phyloP scores from a whole-genome alignment of 768 basidiomycete species.

The Amanita inopinata region DNA sequence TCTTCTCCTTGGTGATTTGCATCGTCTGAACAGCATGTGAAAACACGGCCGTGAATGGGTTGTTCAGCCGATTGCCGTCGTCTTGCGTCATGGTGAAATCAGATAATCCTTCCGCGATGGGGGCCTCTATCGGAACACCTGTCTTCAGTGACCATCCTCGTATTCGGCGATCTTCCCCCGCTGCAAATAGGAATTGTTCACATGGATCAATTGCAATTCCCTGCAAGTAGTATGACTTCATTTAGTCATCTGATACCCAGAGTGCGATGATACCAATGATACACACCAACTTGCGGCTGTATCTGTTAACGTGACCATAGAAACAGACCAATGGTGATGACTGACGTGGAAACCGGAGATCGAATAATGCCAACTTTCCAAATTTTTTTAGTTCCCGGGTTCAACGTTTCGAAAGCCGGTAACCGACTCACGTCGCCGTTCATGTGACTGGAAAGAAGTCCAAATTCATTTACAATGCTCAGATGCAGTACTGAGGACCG shows the following conservation, averaged over 20 bases:
- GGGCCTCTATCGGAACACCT: slow-evolving; percentile 21
- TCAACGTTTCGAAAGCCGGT: neutral
- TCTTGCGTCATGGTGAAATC: neutral
- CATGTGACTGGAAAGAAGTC: slow-evolving; percentile 48
- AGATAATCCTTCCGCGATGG: neutral
- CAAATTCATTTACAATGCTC: slow-evolving; percentile 35
- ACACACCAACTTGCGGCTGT: slow-evolving; percentile 42
- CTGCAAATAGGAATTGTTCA: slow-evolving; percentile 55
- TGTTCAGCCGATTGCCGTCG: slow-evolving; percentile 9
- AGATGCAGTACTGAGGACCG: slow-evolving; percentile 47
- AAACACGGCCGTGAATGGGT: slow-evolving; percentile 26
- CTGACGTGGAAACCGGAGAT: slow-evolving; percentile 45
- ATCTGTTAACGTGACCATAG: slow-evolving; percentile 48
- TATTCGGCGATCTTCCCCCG: slow-evolving; percentile 55
- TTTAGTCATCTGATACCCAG: neutral
- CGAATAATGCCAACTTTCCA: slow-evolving; percentile 48
- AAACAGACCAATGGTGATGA: slow-evolving; percentile 36
- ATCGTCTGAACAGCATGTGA: slow-evolving; percentile 33
- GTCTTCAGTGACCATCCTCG: slow-evolving; percentile 61
- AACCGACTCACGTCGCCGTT: slow-evolving; percentile 43
- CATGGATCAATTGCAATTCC: slow-evolving; percentile 50
- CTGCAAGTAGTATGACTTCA: slow-evolving; percentile 22
- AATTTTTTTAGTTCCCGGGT: slow-evolving; percentile 1
- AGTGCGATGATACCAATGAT: neutral
- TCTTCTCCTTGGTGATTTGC: slow-evolving; percentile 35